Evolutionary conservation across 306 rosid species (phyloP).

Genomic region (Ormosia semicastrata): DNA sequence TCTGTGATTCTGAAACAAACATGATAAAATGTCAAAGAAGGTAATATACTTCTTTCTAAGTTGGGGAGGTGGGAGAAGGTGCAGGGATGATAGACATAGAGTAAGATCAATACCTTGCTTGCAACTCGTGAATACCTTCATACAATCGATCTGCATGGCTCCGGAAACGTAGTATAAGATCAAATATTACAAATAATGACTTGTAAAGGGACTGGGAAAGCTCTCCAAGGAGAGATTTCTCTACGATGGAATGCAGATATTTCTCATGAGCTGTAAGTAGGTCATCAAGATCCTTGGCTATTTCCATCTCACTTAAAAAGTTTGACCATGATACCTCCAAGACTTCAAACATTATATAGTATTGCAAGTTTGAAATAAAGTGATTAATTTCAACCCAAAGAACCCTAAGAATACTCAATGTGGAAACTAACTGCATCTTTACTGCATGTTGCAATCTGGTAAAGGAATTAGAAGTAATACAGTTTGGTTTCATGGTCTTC

Average conservation of each 20-base stretch:
- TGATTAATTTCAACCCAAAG: conserved; percentile 98
- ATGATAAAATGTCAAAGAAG: conserved; percentile 16
- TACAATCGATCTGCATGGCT: conserved; percentile 82
- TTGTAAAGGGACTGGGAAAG: conserved; percentile 80
- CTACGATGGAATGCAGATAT: conserved; percentile 83
- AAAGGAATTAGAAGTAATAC: conserved; percentile 79
- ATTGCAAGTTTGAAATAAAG: conserved; percentile 90
- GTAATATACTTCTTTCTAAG: not conserved
- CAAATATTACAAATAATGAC: conserved; percentile 81
- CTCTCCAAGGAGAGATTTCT: conserved; percentile 94
- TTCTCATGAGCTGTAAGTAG: conserved; percentile 92
- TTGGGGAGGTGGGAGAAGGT: not conserved
- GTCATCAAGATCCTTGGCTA: conserved; percentile 94
- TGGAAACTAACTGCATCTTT: conserved; percentile 76
- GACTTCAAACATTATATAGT: conserved; percentile 97
- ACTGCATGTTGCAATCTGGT: conserved; percentile 69
- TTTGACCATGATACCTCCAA: conserved; percentile 93
- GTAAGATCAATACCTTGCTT: conserved; percentile 66
- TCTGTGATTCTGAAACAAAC: conserved; percentile 61
- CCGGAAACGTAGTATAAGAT: conserved; percentile 83
- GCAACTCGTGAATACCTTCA: conserved; percentile 91
- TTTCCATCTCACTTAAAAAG: conserved; percentile 81
- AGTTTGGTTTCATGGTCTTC: conserved; percentile 97
- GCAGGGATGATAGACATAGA: conserved; percentile 1
- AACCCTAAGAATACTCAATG: conserved; percentile 92